Conservation (phyloP, 495 filamentous ascomycete species). For the Halenospora varia region DNA sequence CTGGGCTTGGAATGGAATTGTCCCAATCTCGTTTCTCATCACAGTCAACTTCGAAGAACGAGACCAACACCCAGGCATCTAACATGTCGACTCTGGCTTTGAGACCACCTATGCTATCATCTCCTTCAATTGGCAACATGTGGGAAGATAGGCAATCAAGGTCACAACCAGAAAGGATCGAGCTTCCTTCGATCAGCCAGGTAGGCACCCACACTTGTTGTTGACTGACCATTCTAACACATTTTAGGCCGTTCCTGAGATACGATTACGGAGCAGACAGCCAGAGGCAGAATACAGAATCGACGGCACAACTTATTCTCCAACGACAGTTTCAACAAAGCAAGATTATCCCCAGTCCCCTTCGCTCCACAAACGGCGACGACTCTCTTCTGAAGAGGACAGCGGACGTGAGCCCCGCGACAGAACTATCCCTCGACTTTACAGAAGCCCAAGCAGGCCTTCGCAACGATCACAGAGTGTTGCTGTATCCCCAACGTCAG, state of each 20-base stretch:
- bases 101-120: neutral
- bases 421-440: conserved; percentile 32
- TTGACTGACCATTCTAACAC: conserved; percentile 29
- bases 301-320: conserved; percentile 24
- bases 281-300: conserved; percentile 20
- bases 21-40: conserved; percentile 10
- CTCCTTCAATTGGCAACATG: conserved; percentile 8
- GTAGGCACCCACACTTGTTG: conserved; percentile 21
- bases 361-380: conserved; percentile 32
- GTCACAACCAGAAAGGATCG: conserved; percentile 28
- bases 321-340: conserved; percentile 20
- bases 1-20: conserved; percentile 12
- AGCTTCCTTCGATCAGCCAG: conserved; percentile 41
- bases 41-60: conserved; percentile 1
- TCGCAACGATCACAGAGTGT: conserved; percentile 12
- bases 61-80: neutral
- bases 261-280: conserved; percentile 21
- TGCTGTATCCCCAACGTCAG: conserved; percentile 7
- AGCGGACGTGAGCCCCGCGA: conserved; percentile 22
- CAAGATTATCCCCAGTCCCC: conserved; percentile 36
- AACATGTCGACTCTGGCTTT: conserved; percentile 12
- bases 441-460: conserved; percentile 23
- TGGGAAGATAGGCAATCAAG: conserved; percentile 12
- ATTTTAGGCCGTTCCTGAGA: conserved; percentile 38
- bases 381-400: conserved; percentile 29